Evolutionary conservation across 768 basidiomycete genomes (phyloP), one percentile per base, ranked within the genome.

Genomic region (Leccinum longicurvipes): DNA sequence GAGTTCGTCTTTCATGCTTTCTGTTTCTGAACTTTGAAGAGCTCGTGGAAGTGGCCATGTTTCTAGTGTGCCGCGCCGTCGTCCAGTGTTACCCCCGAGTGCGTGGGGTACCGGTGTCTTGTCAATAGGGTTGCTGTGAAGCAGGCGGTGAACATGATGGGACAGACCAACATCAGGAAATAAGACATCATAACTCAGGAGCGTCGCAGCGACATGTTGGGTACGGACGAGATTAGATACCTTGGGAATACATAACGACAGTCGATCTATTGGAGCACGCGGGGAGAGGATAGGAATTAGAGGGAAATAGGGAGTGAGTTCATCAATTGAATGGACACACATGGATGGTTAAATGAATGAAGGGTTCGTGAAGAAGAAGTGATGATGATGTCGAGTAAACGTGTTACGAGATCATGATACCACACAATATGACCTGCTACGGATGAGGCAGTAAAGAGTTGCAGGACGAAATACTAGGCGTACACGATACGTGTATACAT

Each of bases 341-440:
- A n/a, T n/a, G n/a, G n/a, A n/a, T n/a, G n/a, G n/a, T n/a, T n/a
- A n/a, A n/a, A n/a, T n/a, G n/a, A n/a, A n/a, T n/a, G n/a, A n/a
- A n/a, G n/a, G 92, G 63, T 93, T 91, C 5, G 93, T 96, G 70
- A 96, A 98, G 75, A 97, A 98, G 25, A n/a, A n/a, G 91, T 80
- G 36, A 86, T 82, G 64, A 98, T 92, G 71, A 98, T 87, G 50
- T 84, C 78, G 55, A 96, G 82, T 15, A 98, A 79, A 15, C 85
- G 84, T 3, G 84, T 75, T 58, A 94, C 82, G 60, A 97, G 82
- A 58, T 82, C 79, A 65, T 89, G 85, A 55, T 86, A 79, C 7
- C 79, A 77, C 19, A 91, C 89, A 49, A 96, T 85, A 61, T 93
- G 86, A 1, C 81, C 77, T 6, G 91, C 87, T 50, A 95, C 84